A percentile compares a stretch with the other conserved stretches of the same genome.
phyloP scores from a whole-genome alignment of 2,329 filamentous ascomycete species.

The Exophiala alcalophila region DNA sequence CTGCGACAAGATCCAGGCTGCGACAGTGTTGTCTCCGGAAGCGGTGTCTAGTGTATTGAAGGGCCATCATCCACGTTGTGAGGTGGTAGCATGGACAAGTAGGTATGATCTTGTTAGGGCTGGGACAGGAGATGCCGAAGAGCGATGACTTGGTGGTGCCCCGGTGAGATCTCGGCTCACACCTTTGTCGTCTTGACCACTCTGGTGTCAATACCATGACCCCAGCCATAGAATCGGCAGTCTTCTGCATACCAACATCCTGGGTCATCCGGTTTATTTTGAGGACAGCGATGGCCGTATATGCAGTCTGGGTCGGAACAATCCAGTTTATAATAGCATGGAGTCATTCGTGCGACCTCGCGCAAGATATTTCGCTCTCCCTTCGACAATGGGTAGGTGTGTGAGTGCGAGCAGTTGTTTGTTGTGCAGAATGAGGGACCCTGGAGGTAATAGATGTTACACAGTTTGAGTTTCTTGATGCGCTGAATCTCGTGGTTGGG shows the following conservation, averaged over 20 bases:
- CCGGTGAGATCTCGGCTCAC: no score
- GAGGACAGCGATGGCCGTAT: slow-evolving; percentile 62
- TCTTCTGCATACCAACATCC: slow-evolving; percentile 57
- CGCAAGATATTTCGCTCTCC: slow-evolving; percentile 54
- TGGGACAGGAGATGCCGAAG: no score
- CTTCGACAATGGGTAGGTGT: slow-evolving; percentile 52
- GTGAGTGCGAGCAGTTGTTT: slow-evolving; percentile 55
- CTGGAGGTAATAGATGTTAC: slow-evolving; percentile 60
- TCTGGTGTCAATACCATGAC: slow-evolving; percentile 58
- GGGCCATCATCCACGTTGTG: no score
- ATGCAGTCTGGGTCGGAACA: slow-evolving; percentile 61
- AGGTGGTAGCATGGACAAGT: no score
- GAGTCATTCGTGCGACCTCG: slow-evolving; percentile 61
- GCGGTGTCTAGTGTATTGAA: no score
- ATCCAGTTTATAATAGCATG: slow-evolving; percentile 56
- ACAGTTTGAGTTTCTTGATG: slow-evolving; percentile 61
- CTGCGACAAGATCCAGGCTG: no score
- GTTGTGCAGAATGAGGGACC: slow-evolving; percentile 53
- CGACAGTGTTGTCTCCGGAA: no score
- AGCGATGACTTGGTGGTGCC: no score
- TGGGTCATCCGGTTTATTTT: slow-evolving; percentile 50
- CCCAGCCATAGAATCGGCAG: slow-evolving; percentile 57
- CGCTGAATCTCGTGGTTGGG: slow-evolving; percentile 56
- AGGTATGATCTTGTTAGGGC: no score
- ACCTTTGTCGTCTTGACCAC: slow-evolving; percentile 54